Percentiles rank a stretch among this genome's conserved stretches.
Conservation (phyloP, 495 filamentous ascomycete genomes). For the Aspergillus taichungensis region DNA sequence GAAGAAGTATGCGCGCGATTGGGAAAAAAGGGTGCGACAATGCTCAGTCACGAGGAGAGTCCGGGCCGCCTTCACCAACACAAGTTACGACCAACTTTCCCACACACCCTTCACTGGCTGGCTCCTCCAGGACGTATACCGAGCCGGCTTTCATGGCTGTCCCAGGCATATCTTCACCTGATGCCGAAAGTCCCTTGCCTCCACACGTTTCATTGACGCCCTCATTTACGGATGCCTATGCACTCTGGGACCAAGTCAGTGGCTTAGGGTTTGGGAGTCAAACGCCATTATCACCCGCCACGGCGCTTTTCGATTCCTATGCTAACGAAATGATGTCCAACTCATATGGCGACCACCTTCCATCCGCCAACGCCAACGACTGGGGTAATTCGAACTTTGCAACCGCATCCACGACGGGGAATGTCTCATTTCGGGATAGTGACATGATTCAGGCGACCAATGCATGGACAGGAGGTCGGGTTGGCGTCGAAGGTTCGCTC, state of each 20-base stretch:
- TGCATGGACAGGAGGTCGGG: conserved; percentile 29
- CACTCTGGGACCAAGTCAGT: conserved; percentile 1
- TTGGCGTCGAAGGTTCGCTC: conserved; percentile 23
- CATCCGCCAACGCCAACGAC: conserved; percentile 28
- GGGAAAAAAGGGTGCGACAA: neutral
- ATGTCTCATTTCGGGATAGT: conserved; percentile 30
- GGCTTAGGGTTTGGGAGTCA: conserved; percentile 7
- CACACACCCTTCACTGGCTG: neutral
- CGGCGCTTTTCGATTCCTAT: conserved; percentile 30
- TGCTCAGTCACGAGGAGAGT: neutral
- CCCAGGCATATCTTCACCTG: neutral
- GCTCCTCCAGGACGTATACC: too few relatives aligned
- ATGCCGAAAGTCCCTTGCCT: neutral
- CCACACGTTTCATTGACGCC: neutral
- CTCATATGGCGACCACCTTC: conserved; percentile 28
- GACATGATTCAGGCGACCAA: conserved; percentile 32
- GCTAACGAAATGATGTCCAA: conserved; percentile 32
- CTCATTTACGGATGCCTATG: neutral
- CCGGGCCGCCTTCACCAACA: neutral
- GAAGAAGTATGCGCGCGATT: conserved; percentile 5
- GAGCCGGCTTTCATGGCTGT: too few relatives aligned
- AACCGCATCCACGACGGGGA: conserved; percentile 31
- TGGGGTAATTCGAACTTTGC: conserved; percentile 32
- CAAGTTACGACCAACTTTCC: neutral
- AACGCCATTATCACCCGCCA: conserved; percentile 9